Conservation (phyloP, 495 filamentous ascomycete species). For the Aspergillus homomorphus region DNA sequence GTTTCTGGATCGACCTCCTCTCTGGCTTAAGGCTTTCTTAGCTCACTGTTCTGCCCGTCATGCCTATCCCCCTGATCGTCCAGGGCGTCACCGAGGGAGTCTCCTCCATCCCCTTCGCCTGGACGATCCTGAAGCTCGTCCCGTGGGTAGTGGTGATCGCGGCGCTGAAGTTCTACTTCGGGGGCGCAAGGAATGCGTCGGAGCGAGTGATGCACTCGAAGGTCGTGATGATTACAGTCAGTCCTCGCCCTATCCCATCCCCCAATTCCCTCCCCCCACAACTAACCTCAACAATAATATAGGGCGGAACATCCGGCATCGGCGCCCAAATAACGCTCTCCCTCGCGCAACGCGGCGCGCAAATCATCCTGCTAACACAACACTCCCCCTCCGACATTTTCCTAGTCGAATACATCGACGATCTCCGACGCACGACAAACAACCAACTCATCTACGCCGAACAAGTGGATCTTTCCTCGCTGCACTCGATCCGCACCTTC, state of each 20-base stretch:
- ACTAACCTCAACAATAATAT: constrained; percentile 1
- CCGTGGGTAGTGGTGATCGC: constrained; percentile 58
- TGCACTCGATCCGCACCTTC: constrained; percentile 86
- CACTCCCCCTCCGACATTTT: constrained; percentile 79
- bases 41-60: constrained; percentile 30
- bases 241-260: background rate
- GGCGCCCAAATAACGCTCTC: constrained; percentile 70
- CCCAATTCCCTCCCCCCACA: background rate
- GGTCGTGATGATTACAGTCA: constrained; percentile 78
- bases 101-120: constrained; percentile 61
- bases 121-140: constrained; percentile 55
- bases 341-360: constrained; percentile 80
- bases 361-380: constrained; percentile 85
- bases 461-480: constrained; percentile 81
- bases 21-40: constrained; percentile 8
- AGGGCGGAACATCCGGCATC: constrained; percentile 94
- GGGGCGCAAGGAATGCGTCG: constrained; percentile 68
- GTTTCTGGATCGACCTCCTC: background rate
- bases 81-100: constrained; percentile 62
- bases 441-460: constrained; percentile 95
- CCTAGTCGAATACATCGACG: constrained; percentile 86
- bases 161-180: constrained; percentile 73
- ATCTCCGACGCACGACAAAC: constrained; percentile 71
- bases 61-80: constrained; percentile 77
- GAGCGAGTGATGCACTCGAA: constrained; percentile 90